Percentiles rank a stretch among this genome's conserved stretches.
Evolutionary conservation across 169 alveolate species (phyloP).

Genomic region (Babesia gibsoni): DNA sequence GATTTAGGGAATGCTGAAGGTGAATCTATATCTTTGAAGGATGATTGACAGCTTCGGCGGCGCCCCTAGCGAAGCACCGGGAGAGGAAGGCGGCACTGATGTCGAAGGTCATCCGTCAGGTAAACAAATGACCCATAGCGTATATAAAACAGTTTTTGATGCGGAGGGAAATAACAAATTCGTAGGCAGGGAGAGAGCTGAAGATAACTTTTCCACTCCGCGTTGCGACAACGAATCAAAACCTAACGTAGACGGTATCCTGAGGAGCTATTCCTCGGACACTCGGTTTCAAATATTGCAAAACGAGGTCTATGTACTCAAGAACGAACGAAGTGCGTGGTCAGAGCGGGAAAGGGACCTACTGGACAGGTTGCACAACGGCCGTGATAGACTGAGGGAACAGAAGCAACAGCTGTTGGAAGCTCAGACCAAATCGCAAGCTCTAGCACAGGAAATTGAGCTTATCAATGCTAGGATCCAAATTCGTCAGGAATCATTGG

Average conservation of each 20-base stretch:
- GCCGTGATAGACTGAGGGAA: conserved; percentile 10
- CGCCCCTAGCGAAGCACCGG: neutral
- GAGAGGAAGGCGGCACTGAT: neutral
- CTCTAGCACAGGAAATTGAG: conserved; percentile 31
- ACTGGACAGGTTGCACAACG: conserved; percentile 2
- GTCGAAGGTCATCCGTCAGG: neutral
- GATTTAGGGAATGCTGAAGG: too few relatives aligned
- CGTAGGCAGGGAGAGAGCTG: neutral
- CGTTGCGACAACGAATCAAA: neutral
- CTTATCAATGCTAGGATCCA: conserved; percentile 2
- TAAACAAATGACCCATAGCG: conserved; percentile 7
- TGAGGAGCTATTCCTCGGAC: conserved; percentile 1
- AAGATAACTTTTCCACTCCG: neutral
- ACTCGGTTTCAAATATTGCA: conserved; percentile 23
- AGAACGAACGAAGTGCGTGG: conserved; percentile 4
- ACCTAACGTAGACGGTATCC: neutral
- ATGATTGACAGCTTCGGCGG: conserved; percentile 7
- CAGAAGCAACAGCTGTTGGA: conserved; percentile 26
- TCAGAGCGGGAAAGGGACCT: conserved; percentile 28
- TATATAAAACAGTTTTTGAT: neutral
- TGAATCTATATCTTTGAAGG: neutral
- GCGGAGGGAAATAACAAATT: neutral
- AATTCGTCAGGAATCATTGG: conserved; percentile 35
- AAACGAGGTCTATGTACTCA: conserved; percentile 16
- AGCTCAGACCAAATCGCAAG: neutral